Conservation (phyloP, 768 basidiomycete genomes). For the Mycena indigotica region DNA sequence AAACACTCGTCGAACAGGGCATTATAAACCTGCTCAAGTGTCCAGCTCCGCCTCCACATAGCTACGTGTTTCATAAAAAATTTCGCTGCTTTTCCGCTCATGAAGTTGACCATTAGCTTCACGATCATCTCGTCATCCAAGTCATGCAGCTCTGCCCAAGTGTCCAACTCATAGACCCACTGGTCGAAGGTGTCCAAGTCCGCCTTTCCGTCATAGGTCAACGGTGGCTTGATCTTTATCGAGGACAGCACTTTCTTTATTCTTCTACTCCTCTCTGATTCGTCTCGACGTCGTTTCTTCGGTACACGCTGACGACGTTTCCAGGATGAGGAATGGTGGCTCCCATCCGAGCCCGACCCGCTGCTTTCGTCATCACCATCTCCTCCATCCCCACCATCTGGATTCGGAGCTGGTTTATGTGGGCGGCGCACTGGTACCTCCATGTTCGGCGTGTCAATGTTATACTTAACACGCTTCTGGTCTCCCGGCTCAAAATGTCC, state of each 20-base stretch:
- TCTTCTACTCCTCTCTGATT: neutral
- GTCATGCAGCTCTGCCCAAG: constrained; percentile 18
- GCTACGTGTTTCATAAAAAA: constrained; percentile 29
- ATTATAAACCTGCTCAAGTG: constrained; percentile 11
- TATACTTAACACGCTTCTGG: neutral
- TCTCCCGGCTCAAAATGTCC: neutral
- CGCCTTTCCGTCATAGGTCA: constrained; percentile 21
- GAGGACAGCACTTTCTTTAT: neutral
- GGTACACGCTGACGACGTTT: neutral
- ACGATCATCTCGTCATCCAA: constrained; percentile 14
- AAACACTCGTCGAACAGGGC: constrained; percentile 19
- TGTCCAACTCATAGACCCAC: constrained; percentile 16
- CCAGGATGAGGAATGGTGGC: neutral
- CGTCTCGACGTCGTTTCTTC: neutral
- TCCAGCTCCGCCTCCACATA: constrained; percentile 12
- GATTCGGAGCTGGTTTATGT: neutral
- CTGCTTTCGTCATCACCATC: neutral
- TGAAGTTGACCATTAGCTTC: constrained; percentile 23
- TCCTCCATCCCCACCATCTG: neutral
- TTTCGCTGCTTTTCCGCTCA: constrained; percentile 24
- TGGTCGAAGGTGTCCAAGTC: constrained; percentile 24
- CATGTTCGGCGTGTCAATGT: neutral
- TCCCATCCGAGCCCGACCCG: neutral
- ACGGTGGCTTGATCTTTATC: constrained; percentile 18
- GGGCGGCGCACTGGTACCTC: neutral